A percentile compares a stretch with the other conserved stretches of the same genome.
Conservation (phyloP, 129 eudicot species). For the Kitagawia praeruptora region DNA sequence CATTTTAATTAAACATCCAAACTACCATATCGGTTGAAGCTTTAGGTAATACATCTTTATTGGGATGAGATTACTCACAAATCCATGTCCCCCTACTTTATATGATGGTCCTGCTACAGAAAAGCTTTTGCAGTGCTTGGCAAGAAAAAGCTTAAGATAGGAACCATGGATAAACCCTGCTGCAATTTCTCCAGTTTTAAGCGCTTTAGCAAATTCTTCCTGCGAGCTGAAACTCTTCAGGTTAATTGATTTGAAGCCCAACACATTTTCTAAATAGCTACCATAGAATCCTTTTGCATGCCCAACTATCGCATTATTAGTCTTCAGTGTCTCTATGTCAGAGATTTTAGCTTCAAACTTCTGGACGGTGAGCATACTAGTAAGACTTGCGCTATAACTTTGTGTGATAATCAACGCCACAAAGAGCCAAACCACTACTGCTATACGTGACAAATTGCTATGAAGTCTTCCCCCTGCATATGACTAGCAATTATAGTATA, state of each 20-base stretch:
- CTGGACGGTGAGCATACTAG: constrained; percentile 10
- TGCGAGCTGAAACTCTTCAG: background rate
- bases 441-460: constrained; percentile 8
- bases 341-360: background rate
- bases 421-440: constrained; percentile 3
- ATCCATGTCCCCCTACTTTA: constrained; percentile 8
- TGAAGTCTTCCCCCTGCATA: constrained; percentile 4
- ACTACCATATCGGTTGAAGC: background rate
- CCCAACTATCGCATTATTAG: background rate
- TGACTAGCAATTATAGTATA: background rate
- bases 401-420: constrained; percentile 8
- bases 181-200: constrained; percentile 3
- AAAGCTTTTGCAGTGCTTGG: constrained; percentile 2
- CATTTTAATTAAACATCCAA: too few species aligned
- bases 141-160: constrained; percentile 6
- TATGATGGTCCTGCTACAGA: constrained; percentile 1
- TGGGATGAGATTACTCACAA: background rate
- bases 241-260: background rate
- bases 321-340: constrained; percentile 7
- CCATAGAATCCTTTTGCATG: background rate
- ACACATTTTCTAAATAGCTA: constrained; percentile 3
- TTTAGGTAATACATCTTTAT: background rate
- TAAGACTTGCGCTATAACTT: constrained; percentile 11
- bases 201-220: constrained; percentile 5
- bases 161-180: background rate